Conservation (phyloP, 1,284 basidiomycete species). For the Wallemia mellicola region DNA sequence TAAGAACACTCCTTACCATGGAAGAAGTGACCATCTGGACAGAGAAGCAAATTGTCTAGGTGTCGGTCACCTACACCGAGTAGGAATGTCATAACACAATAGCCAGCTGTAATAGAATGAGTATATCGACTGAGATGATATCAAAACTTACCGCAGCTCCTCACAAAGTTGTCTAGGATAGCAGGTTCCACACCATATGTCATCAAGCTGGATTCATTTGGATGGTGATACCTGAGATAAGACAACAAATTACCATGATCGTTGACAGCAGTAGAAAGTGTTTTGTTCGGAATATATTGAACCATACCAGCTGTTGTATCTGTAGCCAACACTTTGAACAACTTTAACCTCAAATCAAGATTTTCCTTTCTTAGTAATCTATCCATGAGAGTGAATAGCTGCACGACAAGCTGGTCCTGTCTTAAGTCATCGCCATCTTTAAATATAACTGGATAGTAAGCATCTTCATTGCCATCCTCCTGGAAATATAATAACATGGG, state of each 20-base stretch:
- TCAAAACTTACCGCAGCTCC: constrained; percentile 67
- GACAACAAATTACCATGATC: constrained; percentile 74
- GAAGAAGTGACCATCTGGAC: constrained; percentile 78
- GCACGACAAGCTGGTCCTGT: constrained; percentile 89
- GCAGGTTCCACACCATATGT: constrained; percentile 71
- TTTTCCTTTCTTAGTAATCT: constrained; percentile 77
- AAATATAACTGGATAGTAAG: constrained; percentile 78
- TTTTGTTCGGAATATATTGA: constrained; percentile 84
- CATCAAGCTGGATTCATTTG: constrained; percentile 69
- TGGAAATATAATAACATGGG: constrained; percentile 64
- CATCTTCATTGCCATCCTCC: constrained; percentile 2
- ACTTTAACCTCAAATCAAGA: constrained; percentile 66
- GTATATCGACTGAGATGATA: background rate
- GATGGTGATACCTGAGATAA: constrained; percentile 54
- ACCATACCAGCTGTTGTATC: constrained; percentile 79
- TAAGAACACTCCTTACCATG: constrained; percentile 25
- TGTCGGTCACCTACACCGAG: constrained; percentile 94
- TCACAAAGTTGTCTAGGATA: constrained; percentile 83
- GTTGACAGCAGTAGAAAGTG: constrained; percentile 69
- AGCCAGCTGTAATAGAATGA: constrained; percentile 35
- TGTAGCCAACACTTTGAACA: constrained; percentile 82
- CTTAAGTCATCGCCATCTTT: constrained; percentile 97
- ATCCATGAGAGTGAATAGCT: constrained; percentile 94
- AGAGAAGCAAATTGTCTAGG: constrained; percentile 73
- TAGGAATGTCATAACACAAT: constrained; percentile 90